Conservation (phyloP, 805 yeast genomes). For the Yamadazyma kitorensis region DNA sequence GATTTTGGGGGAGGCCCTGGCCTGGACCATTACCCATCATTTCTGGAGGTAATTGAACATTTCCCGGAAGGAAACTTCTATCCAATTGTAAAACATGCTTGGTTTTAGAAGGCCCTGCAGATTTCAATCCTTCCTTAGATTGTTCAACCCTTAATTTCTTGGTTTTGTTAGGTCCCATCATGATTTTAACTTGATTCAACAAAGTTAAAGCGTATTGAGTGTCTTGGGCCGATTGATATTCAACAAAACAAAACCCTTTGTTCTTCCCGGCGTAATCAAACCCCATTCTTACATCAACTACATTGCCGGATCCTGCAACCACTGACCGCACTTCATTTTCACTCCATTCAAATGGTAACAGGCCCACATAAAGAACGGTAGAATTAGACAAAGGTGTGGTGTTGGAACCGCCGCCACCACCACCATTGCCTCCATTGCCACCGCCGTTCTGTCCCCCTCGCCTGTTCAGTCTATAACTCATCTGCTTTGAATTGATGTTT, state of each 20-base stretch:
- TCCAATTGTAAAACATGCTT: constrained; percentile 45
- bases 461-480: no score
- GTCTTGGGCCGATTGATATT: constrained; percentile 49
- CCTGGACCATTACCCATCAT: constrained; percentile 20
- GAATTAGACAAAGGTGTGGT: no score
- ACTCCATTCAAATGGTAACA: constrained; percentile 71
- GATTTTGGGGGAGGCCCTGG: neutral
- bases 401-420: no score
- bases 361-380: constrained; percentile 56
- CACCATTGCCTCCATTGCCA: no score
- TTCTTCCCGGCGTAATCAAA: constrained; percentile 56
- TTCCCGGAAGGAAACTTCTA: constrained; percentile 49
- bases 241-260: constrained; percentile 68
- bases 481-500: no score
- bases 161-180: constrained; percentile 29
- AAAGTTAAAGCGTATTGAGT: constrained; percentile 49
- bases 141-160: constrained; percentile 55
- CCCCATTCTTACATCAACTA: constrained; percentile 65
- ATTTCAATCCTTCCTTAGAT: constrained; percentile 57
- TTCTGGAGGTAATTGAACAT: constrained; percentile 57
- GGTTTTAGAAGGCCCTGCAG: constrained; percentile 27
- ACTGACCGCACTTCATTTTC: constrained; percentile 57
- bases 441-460: no score
- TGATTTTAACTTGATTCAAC: constrained; percentile 42
- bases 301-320: constrained; percentile 70